phyloP scores from a whole-genome alignment of 495 filamentous ascomycete species.

The Mycothermus thermophilus region DNA sequence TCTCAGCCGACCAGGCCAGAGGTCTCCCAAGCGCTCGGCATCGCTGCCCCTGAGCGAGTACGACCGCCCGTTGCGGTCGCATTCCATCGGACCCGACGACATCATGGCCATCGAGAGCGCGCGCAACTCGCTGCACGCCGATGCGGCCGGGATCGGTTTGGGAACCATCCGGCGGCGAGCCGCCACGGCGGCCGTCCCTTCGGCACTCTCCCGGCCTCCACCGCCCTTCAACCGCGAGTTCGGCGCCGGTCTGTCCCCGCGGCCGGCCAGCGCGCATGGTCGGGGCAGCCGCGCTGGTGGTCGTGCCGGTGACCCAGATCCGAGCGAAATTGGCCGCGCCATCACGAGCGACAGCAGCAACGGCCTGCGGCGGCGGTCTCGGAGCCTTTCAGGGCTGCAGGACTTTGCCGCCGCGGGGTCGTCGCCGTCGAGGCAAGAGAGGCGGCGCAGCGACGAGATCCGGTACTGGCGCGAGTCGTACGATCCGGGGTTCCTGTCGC shows the following conservation, averaged over 20 bases:
- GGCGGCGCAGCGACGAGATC: constrained; percentile 43
- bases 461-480: constrained; percentile 44
- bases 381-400: constrained; percentile 39
- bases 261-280: constrained; percentile 39
- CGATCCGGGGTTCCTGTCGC: constrained; percentile 31
- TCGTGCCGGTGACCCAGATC: constrained; percentile 20
- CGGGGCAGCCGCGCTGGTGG: constrained; percentile 20
- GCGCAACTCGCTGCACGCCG: constrained; percentile 33
- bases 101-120: constrained; percentile 32
- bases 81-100: constrained; percentile 38
- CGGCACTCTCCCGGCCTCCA: no score
- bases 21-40: constrained; percentile 32
- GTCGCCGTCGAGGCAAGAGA: no score
- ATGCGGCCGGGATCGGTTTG: constrained; percentile 16
- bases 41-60: constrained; percentile 42
- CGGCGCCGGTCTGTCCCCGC: constrained; percentile 38
- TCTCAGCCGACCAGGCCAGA: constrained; percentile 19
- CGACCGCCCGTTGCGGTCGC: constrained; percentile 37
- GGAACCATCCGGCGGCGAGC: constrained; percentile 15
- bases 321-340: constrained; percentile 38
- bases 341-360: constrained; percentile 33
- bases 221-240: constrained; percentile 19
- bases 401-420: constrained; percentile 16
- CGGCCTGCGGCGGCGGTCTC: constrained; percentile 33
- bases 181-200: no score